phyloP scores from a whole-genome alignment of 1,139 yeast species.

The Blastobotrys elegans region DNA sequence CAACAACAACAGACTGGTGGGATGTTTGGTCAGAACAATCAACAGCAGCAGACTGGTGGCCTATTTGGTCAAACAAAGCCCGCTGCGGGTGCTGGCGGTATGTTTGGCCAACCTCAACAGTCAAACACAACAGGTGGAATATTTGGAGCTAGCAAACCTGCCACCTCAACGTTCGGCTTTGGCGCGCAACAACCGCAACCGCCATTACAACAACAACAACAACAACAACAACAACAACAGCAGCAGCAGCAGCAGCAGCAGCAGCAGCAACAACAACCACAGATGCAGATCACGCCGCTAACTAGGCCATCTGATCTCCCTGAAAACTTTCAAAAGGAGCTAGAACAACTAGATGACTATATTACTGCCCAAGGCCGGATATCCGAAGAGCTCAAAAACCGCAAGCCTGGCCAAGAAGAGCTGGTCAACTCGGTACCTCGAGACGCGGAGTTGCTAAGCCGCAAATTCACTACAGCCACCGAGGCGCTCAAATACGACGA shows the following conservation, averaged over 20 bases:
- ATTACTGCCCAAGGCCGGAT: slow-evolving; percentile 79
- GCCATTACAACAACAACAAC: slow-evolving; percentile 24
- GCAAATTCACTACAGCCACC: slow-evolving; percentile 57
- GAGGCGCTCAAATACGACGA: slow-evolving; percentile 69
- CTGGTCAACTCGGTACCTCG: slow-evolving; percentile 76
- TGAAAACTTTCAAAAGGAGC: slow-evolving; percentile 62
- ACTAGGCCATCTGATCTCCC: slow-evolving; percentile 87
- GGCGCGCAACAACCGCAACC: slow-evolving; percentile 20
- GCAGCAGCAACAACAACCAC: slow-evolving; percentile 36
- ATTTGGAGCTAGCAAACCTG: slow-evolving; percentile 27
- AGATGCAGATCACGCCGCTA: slow-evolving; percentile 59
- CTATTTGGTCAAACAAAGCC: no score
- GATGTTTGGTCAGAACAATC: slow-evolving; percentile 29
- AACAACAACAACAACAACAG: slow-evolving; percentile 24
- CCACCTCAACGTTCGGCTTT: slow-evolving; percentile 10
- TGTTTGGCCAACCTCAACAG: slow-evolving; percentile 1
- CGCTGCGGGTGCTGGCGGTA: slow-evolving; percentile 19
- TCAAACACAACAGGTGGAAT: slow-evolving; percentile 24
- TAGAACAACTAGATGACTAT: slow-evolving; percentile 78
- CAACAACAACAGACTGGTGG: slow-evolving; percentile 16
- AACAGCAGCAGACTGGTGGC: slow-evolving; percentile 17
- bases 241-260: slow-evolving; percentile 35
- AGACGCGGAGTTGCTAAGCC: slow-evolving; percentile 68
- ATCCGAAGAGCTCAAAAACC: slow-evolving; percentile 70
- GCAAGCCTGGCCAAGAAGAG: slow-evolving; percentile 59